Evolutionary conservation across 306 rosid species (phyloP).

Genomic region (Oxytropis ochrocephala): DNA sequence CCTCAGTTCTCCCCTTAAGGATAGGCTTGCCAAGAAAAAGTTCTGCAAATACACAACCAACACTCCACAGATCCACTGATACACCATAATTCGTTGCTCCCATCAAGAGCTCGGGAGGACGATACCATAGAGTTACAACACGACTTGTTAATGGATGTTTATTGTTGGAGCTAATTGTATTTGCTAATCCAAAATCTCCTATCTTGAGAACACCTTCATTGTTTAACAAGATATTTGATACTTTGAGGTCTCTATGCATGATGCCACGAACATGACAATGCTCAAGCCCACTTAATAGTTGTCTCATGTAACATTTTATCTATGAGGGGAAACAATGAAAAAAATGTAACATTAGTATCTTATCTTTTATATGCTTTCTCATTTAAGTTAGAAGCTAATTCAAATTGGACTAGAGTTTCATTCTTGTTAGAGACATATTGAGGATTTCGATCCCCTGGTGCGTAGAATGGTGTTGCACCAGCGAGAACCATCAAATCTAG

Average conservation of each 20-base stretch:
- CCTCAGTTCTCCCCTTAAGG: conserved; percentile 99
- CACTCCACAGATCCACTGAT: conserved; percentile 93
- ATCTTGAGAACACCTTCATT: conserved; percentile 81
- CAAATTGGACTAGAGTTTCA: too few species aligned
- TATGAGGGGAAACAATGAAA: conserved; percentile 3
- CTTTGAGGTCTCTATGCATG: conserved; percentile 89
- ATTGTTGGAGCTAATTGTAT: conserved; percentile 45
- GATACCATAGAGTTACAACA: conserved; percentile 95
- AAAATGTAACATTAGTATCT: too few species aligned
- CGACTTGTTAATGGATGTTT: conserved; percentile 78
- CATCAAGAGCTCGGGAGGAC: conserved; percentile 98
- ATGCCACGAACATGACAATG: conserved; percentile 92
- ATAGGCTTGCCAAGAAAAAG: conserved; percentile 69
- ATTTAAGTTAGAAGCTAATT: too few species aligned
- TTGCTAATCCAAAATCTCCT: conserved; percentile 96
- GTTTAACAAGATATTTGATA: conserved; percentile 85
- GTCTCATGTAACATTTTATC: conserved; percentile 96
- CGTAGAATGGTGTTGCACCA: too few species aligned
- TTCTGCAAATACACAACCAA: conserved; percentile 94
- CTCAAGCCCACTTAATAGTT: conserved; percentile 85
- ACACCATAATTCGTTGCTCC: conserved; percentile 83
- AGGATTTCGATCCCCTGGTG: too few species aligned
- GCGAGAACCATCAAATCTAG: too few species aligned
- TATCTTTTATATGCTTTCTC: too few species aligned
- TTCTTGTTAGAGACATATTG: too few species aligned